phyloP scores from a whole-genome alignment of 179 eudicot genomes.

The Vitellaria paradoxa region DNA sequence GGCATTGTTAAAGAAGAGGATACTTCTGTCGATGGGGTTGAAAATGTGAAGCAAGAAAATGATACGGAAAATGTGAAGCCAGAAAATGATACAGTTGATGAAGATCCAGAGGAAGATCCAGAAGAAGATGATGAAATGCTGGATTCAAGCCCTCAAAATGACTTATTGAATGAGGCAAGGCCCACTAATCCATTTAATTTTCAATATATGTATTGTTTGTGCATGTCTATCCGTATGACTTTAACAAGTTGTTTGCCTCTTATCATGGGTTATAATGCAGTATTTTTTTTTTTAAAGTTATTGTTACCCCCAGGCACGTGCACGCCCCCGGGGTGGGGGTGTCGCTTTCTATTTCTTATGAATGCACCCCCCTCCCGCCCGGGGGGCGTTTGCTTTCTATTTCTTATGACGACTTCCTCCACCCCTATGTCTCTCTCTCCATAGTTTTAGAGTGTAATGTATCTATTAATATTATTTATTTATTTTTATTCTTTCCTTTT shows the following conservation, averaged over 20 bases:
- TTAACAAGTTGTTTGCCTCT: background rate
- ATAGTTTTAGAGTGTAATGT: background rate
- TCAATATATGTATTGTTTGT: background rate
- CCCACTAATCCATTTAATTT: slow-evolving; percentile 1
- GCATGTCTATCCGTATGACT: background rate
- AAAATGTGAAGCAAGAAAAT: slow-evolving; percentile 21
- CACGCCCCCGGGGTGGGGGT: too few species aligned
- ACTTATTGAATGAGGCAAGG: slow-evolving; percentile 49
- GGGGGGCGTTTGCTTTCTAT: background rate
- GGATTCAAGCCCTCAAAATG: slow-evolving; percentile 40
- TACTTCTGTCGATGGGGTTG: slow-evolving; percentile 29
- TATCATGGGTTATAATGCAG: background rate
- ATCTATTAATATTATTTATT: background rate
- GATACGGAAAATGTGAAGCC: slow-evolving; percentile 15
- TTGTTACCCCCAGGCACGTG: background rate
- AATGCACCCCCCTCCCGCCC: background rate
- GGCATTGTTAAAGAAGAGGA: slow-evolving; percentile 30
- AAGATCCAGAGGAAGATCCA: slow-evolving; percentile 64
- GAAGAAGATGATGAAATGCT: slow-evolving; percentile 61
- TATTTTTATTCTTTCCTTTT: background rate
- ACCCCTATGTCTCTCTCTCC: background rate
- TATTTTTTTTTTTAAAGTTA: background rate
- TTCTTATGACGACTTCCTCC: background rate
- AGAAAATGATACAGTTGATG: slow-evolving; percentile 37
- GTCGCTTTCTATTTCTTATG: too few species aligned